Evolutionary conservation across 768 basidiomycete species (phyloP).

Genomic region (Tricholoma furcatifolium): DNA sequence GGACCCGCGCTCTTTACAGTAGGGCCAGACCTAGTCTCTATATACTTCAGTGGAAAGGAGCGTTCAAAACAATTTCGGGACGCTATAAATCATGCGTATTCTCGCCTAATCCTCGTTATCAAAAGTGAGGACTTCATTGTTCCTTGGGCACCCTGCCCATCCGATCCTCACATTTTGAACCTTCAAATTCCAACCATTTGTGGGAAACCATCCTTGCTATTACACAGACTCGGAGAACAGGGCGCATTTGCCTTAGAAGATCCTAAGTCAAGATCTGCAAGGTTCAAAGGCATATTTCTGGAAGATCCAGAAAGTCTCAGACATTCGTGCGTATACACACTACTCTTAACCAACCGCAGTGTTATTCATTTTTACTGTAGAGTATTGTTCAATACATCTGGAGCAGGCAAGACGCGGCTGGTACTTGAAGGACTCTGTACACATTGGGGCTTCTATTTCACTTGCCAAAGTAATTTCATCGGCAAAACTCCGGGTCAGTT

Average conservation of each 20-base stretch:
- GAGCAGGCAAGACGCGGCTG: neutral
- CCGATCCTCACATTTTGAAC: neutral
- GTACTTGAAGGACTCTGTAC: neutral
- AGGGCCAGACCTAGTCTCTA: no score
- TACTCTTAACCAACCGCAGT: no score
- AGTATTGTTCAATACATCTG: neutral
- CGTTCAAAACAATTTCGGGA: neutral
- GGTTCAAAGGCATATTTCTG: neutral
- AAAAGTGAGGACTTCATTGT: neutral
- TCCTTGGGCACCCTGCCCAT: neutral
- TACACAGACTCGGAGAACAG: neutral
- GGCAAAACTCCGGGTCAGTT: no score
- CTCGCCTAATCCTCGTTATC: neutral
- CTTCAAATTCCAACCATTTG: neutral
- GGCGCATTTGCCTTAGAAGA: neutral
- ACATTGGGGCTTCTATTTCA: slow-evolving; percentile 1
- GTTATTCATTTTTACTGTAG: neutral
- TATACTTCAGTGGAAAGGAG: neutral
- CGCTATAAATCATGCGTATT: neutral
- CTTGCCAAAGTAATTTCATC: neutral
- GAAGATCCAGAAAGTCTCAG: neutral
- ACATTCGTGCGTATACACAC: neutral
- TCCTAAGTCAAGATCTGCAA: neutral
- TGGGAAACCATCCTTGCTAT: neutral
- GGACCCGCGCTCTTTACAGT: no score